Evolutionary conservation across 2,329 filamentous ascomycete genomes (phyloP), one percentile per base, ranked within the genome.

Genomic region (Talaromyces sp.): DNA sequence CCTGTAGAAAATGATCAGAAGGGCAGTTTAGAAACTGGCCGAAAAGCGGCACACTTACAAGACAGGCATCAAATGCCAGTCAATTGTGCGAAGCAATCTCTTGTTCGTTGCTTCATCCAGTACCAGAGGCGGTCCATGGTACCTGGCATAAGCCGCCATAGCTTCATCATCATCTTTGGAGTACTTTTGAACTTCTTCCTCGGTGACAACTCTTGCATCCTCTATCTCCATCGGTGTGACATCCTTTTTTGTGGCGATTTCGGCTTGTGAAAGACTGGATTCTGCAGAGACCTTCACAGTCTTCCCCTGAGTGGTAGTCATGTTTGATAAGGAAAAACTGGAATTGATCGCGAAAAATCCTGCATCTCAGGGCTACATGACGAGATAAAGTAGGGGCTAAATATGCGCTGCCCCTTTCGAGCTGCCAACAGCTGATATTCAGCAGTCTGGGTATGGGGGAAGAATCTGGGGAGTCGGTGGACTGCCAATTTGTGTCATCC

Each of bases 101-200:
- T 80, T 83, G 68, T 84, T 86, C 37, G 82, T 84, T 50, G 81
- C 84, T 68, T 82, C 82, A 60, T 82, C 83, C 59, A 86, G 73
- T 37, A 82, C 77, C 19, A 85, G 73, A 3, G 81, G 73, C 66
- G 84, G 76, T 45, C 83, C 83, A 3, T 80, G 73, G 62, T 77
- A 72, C 19, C 70, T 66, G 37, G 76, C 76, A 69, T 85, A 84
- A 3, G 83, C 84, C 69, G 85, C 84, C 80, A 86, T 79, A 19
- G 84, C 84, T 63, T 85, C 83, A 68, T 86, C 84, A 39, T 80
- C 84, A 80, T 86, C 82, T 63, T 83, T 77, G 16, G 80, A 79
- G 67, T 84, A 82, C 68, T 83, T 79, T 35, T 61, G 37, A 5
- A 47, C 45, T 22, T 24, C 33, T 19, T 41, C 19, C n/a, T 62